phyloP scores from a whole-genome alignment of 2,329 filamentous ascomycete species.

The Polytolypa hystricis region DNA sequence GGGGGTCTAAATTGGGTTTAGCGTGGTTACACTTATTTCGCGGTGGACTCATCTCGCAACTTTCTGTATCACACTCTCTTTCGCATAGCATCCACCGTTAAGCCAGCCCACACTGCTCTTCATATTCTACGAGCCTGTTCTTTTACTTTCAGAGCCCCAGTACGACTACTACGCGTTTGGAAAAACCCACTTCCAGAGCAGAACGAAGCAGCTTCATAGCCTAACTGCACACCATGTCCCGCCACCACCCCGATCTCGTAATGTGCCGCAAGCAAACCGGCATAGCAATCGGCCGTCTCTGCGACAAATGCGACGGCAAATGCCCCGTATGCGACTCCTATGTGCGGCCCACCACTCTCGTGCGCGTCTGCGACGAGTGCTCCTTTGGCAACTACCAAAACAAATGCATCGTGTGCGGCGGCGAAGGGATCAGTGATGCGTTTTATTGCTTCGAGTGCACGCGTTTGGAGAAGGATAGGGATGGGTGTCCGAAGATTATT shows the following conservation, averaged over 20 bases:
- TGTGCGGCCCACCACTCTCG: slow-evolving; percentile 92
- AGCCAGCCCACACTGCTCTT: no score
- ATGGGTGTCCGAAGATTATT: slow-evolving; percentile 98
- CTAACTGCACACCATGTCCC: slow-evolving; percentile 54
- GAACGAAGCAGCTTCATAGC: not conserved
- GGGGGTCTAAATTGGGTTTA: no score
- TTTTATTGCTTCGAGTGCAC: slow-evolving; percentile 99
- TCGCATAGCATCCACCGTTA: no score
- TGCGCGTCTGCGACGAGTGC: slow-evolving; percentile 98
- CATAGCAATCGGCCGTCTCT: slow-evolving; percentile 95
- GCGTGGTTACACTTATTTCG: no score
- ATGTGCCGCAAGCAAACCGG: slow-evolving; percentile 99
- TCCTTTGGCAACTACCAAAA: slow-evolving; percentile 99
- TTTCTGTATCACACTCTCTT: no score
- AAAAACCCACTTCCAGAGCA: not conserved
- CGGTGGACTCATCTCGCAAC: no score
- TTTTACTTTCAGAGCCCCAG: no score
- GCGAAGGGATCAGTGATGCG: slow-evolving; percentile 93
- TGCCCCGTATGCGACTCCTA: slow-evolving; percentile 98
- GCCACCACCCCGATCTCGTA: slow-evolving; percentile 94
- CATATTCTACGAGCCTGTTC: no score
- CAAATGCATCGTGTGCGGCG: slow-evolving; percentile 97
- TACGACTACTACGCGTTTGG: no score
- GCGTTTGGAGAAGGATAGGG: slow-evolving; percentile 86
- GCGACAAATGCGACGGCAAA: slow-evolving; percentile 99